phyloP scores from a whole-genome alignment of 2,329 filamentous ascomycete genomes.

The Sporothrix mexicana region DNA sequence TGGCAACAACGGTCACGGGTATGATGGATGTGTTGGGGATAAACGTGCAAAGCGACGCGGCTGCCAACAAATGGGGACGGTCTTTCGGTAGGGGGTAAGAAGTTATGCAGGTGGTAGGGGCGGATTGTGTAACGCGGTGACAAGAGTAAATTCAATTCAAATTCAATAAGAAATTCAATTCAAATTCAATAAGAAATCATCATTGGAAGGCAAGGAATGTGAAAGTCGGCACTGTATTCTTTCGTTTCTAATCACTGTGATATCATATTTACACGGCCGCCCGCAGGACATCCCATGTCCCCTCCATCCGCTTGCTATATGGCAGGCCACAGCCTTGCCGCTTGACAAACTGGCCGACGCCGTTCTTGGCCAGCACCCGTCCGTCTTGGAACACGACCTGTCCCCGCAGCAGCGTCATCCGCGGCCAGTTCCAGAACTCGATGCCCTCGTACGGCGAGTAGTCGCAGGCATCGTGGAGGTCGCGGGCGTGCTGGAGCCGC shows the following conservation, averaged over 20 bases:
- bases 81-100: background rate
- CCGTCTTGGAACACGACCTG: constrained; percentile 61
- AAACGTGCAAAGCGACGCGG: background rate
- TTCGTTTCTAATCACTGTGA: background rate
- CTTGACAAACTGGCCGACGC: constrained; percentile 55
- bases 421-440: constrained; percentile 62
- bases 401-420: constrained; percentile 63
- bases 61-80: background rate
- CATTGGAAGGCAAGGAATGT: no score
- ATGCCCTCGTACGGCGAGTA: constrained; percentile 67
- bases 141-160: no score
- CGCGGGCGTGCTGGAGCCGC: constrained; percentile 52
- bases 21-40: constrained; percentile 41
- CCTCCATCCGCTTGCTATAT: constrained; percentile 21
- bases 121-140: no score
- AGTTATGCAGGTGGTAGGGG: background rate
- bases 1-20: constrained; percentile 51
- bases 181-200: no score
- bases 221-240: no score
- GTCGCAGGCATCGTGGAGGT: constrained; percentile 65
- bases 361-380: constrained; percentile 55
- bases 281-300: constrained; percentile 30
- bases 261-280: constrained; percentile 19
- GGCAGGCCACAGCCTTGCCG: constrained; percentile 42
- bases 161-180: no score